A percentile compares a stretch with the other conserved stretches of the same genome.
These are phyloP conservation scores for Zopfia rhizophila DNA, from an alignment of 2,329 filamentous ascomycete species.

Conservation along the genomic window DNA sequence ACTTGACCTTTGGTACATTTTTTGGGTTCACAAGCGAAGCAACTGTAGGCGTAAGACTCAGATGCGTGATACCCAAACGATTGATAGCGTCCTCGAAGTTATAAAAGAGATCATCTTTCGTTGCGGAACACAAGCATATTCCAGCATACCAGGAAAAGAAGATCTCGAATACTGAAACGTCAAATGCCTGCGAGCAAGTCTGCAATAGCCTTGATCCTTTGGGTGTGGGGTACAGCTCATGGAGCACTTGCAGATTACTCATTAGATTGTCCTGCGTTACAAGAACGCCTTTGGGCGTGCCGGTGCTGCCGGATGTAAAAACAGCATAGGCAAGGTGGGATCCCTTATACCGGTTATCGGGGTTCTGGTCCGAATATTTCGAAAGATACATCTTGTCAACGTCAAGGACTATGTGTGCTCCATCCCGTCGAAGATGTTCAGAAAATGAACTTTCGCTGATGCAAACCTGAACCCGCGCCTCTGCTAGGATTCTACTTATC, in stretches of 20 bases:
- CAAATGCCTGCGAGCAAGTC: conserved; percentile 85
- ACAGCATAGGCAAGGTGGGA: conserved; percentile 77
- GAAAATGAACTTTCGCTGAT: conserved; percentile 49
- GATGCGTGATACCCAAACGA: conserved; percentile 74
- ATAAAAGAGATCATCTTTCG: conserved; percentile 77
- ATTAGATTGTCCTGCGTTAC: conserved; percentile 80
- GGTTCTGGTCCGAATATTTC: conserved; percentile 49
- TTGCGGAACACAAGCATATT: conserved; percentile 80
- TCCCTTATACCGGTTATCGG: conserved; percentile 51
- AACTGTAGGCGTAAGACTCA: conserved; percentile 87
- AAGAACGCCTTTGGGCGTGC: conserved; percentile 79
- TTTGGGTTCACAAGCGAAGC: conserved; percentile 76
- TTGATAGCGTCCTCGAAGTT: conserved; percentile 77
- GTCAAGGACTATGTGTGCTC: conserved; percentile 33
- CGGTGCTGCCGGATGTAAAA: conserved; percentile 86
- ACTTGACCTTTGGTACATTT: conserved; percentile 76
- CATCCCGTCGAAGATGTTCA: conserved; percentile 12
- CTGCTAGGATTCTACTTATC: conserved; percentile 68
- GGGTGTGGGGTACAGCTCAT: conserved; percentile 70
- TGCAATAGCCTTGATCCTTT: conserved; percentile 74
- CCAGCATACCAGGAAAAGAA: conserved; percentile 84
- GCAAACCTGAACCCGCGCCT: conserved; percentile 65
- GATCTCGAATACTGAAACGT: conserved; percentile 89
- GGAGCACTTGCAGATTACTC: conserved; percentile 77
- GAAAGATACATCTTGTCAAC: conserved; percentile 43